phyloP scores from a whole-genome alignment of 441 rosid species.

The Cnidoscolus chayamansa region DNA sequence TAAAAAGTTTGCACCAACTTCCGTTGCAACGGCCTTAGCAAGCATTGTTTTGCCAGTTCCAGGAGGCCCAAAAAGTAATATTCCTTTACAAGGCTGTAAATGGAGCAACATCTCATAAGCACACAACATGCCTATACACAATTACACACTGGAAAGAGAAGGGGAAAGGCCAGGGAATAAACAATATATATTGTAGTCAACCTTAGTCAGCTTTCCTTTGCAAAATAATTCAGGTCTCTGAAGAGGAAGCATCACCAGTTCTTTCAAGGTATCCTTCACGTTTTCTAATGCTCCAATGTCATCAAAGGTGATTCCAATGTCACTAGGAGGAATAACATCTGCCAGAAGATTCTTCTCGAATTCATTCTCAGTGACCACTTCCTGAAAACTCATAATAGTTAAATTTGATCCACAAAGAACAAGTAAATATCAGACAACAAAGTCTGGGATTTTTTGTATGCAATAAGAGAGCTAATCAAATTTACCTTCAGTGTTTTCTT shows the following conservation, averaged over 20 bases:
- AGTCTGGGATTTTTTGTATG: background rate
- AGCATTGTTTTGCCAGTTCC: constrained; percentile 99
- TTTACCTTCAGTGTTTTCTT: constrained; percentile 93
- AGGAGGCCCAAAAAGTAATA: constrained; percentile 97
- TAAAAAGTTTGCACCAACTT: constrained; percentile 97
- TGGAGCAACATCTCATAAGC: constrained; percentile 13
- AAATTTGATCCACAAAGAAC: background rate
- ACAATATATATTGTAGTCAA: constrained; percentile 24
- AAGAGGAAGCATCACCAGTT: constrained; percentile 99
- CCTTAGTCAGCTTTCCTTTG: constrained; percentile 99
- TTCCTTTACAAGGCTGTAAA: constrained; percentile 90
- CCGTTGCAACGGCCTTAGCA: constrained; percentile 99
- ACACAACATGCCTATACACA: background rate
- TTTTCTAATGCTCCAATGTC: constrained; percentile 97
- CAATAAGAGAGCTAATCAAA: background rate
- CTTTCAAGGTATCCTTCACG: constrained; percentile 97
- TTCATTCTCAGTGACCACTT: constrained; percentile 95
- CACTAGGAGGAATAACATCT: constrained; percentile 96
- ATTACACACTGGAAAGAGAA: background rate
- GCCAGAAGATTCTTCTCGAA: constrained; percentile 93
- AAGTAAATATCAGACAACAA: background rate
- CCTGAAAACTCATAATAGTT: constrained; percentile 45
- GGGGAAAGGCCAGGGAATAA: background rate
- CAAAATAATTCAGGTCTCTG: constrained; percentile 94
- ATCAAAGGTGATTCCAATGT: constrained; percentile 92